Base-by-base conservation (phyloP, 768 basidiomycete genomes). In the Cantharellus cinnabarinus region DNA sequence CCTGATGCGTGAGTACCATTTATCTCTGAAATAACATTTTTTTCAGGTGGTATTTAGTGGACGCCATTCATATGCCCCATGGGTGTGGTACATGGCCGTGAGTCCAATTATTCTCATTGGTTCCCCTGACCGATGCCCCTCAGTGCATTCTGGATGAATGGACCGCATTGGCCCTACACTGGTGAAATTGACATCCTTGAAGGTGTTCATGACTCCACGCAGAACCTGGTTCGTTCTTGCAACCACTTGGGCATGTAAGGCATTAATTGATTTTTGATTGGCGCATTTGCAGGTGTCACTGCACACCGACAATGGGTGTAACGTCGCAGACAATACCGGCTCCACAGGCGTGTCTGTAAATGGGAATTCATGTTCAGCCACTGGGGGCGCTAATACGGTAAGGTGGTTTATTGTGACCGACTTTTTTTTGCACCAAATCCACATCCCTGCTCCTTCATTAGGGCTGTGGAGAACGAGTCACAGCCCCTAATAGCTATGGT, bases 181-280 rank as follows among this genome's bases (percentile, higher is more conserved):
- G 77, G 77, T n/a, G 85, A 89, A 71, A 89, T 89, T 41, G 86
- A 89, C 68, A 88, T 89, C 63, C 68, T 89, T 10, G 88, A 89
- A 69, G 88, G 86, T 34, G 83, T 90, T 15, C 77, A 84, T 64
- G 77, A 86, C 64, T 85, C 86, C 67, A 61, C 61, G 40, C 60
- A 54, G 52, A 54, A 54, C 35, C 52, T 10, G 10, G 52, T 54
- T 10, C 35, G 52, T 54, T 54, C 10, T 37, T 10, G 44, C 10
- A 29, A 48, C 10, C 29, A 48, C 29, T 29, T 29, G 10, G 10
- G 10, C 44, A 48, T 29, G 10, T 0, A 37, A 54, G 10, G 14
- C 7, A 10, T 37, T 54, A 1, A 1, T 42, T 41, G 15, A 39
- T 5, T 5, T 7, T 57, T 7, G 7, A 10, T 54, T 7, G 10